Evolutionary conservation across 2,329 filamentous ascomycete genomes (phyloP).

Genomic region (Clarireedia paspali): DNA sequence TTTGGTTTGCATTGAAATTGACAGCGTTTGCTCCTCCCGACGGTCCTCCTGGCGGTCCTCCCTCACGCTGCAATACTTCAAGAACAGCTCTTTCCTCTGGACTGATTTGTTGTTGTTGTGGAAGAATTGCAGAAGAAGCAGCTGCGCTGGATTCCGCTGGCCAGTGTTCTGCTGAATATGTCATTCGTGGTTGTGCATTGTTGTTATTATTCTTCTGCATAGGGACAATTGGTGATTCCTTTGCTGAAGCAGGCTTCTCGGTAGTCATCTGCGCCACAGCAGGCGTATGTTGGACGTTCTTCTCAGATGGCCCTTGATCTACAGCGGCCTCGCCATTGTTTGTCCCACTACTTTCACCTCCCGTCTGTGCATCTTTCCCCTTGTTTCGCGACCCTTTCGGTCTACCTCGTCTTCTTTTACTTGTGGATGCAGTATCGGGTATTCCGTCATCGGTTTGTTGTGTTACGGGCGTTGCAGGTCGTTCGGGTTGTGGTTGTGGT

Average conservation of each 20-base stretch:
- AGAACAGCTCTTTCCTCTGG: constrained; percentile 29
- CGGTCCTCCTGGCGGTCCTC: constrained; percentile 4
- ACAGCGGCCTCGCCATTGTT: background rate
- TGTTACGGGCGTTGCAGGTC: constrained; percentile 18
- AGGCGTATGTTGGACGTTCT: constrained; percentile 13
- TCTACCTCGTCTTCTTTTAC: constrained; percentile 32
- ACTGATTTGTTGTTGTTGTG: constrained; percentile 24
- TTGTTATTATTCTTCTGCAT: constrained; percentile 30
- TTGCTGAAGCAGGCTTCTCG: constrained; percentile 11
- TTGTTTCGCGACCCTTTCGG: constrained; percentile 47
- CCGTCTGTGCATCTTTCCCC: constrained; percentile 15
- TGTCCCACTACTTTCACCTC: background rate
- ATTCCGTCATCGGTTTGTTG: constrained; percentile 13
- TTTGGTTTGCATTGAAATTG: constrained; percentile 15
- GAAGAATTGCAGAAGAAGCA: constrained; percentile 8
- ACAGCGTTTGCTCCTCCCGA: constrained; percentile 9
- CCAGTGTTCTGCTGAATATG: constrained; percentile 22
- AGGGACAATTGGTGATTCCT: constrained; percentile 5
- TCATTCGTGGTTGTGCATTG: constrained; percentile 4
- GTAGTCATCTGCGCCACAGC: constrained; percentile 12
- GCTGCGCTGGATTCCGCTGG: constrained; percentile 15
- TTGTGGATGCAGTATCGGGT: constrained; percentile 16
- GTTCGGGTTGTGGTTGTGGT: constrained; percentile 13
- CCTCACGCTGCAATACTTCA: constrained; percentile 25
- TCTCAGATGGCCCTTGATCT: constrained; percentile 13